Evolutionary conservation across 2,329 filamentous ascomycete genomes (phyloP).

Genomic region (Diaporthe velutina): DNA sequence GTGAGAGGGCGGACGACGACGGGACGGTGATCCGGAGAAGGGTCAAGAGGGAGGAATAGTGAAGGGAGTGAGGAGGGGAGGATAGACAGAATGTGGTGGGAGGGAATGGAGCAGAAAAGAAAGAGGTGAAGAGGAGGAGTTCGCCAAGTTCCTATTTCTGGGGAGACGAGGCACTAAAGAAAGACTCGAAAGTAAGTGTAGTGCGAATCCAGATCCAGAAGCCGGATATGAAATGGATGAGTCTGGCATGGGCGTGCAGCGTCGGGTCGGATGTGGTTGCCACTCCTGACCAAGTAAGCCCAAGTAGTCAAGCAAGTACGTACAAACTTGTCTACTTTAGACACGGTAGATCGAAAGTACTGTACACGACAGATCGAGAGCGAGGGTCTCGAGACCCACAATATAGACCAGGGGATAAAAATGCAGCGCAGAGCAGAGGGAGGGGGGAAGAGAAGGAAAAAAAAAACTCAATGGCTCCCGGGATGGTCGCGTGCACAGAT

Average conservation of each 20-base stretch:
- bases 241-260: conserved; percentile 14
- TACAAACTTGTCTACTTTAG: background rate
- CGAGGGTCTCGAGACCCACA: conserved; percentile 11
- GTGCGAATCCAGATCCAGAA: conserved; percentile 20
- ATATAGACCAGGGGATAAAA: background rate
- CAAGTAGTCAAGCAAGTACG: background rate
- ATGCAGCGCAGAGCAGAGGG: background rate
- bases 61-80: background rate
- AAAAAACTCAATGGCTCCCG: conserved; percentile 4
- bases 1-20: background rate
- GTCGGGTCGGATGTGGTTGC: conserved; percentile 12
- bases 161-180: conserved; percentile 13
- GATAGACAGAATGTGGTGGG: background rate
- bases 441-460: background rate
- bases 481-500: conserved; percentile 12
- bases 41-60: background rate
- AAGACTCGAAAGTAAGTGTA: background rate
- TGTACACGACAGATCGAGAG: conserved; percentile 7
- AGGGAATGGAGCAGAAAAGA: background rate
- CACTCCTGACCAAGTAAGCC: conserved; percentile 11
- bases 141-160: conserved; percentile 20
- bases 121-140: conserved; percentile 7
- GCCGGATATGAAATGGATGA: background rate
- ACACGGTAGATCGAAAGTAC: conserved; percentile 3
- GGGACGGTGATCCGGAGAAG: background rate